phyloP scores from a whole-genome alignment of 495 filamentous ascomycete species.

The Penicillium malachiteum region DNA sequence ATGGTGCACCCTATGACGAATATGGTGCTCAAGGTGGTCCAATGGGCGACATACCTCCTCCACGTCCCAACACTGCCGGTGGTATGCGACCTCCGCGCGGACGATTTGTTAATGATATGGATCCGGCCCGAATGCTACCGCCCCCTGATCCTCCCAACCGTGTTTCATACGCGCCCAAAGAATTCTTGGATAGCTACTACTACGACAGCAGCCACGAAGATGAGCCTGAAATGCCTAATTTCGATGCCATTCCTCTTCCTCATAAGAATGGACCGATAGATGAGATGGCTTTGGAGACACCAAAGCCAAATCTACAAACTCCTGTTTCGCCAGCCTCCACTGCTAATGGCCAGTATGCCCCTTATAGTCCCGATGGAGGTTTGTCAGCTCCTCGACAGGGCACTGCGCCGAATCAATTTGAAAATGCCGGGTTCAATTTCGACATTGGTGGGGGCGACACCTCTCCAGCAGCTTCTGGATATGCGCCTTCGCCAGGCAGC shows the following conservation, averaged over 20 bases:
- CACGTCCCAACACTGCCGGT: slow-evolving; percentile 30
- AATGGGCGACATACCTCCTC: slow-evolving; percentile 18
- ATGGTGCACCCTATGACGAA: slow-evolving; percentile 36
- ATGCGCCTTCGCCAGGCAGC: slow-evolving; percentile 30
- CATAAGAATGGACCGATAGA: slow-evolving; percentile 43
- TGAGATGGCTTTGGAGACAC: slow-evolving; percentile 45
- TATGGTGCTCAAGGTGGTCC: slow-evolving; percentile 19
- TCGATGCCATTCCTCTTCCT: slow-evolving; percentile 64
- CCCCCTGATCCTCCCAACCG: slow-evolving; percentile 22
- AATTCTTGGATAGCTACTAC: slow-evolving; percentile 45
- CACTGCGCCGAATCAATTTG: slow-evolving; percentile 51
- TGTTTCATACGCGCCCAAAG: slow-evolving; percentile 31
- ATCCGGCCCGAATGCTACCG: slow-evolving; percentile 17
- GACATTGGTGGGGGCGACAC: slow-evolving; percentile 65
- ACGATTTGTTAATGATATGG: slow-evolving; percentile 16
- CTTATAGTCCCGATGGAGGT: slow-evolving; percentile 37
- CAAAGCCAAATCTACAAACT: slow-evolving; percentile 25
- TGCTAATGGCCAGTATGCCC: slow-evolving; percentile 29
- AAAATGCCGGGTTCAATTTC: slow-evolving; percentile 58
- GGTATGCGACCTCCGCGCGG: slow-evolving; percentile 17
- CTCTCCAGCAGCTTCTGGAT: slow-evolving; percentile 32
- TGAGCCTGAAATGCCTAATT: slow-evolving; percentile 67
- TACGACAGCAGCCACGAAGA: slow-evolving; percentile 34
- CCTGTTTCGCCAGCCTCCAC: slow-evolving; percentile 20
- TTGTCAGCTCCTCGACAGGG: slow-evolving; percentile 42